Percentiles rank a stretch among this genome's conserved stretches.
Conservation (phyloP, 768 basidiomycete genomes). For the Chalciporus piperatus region DNA sequence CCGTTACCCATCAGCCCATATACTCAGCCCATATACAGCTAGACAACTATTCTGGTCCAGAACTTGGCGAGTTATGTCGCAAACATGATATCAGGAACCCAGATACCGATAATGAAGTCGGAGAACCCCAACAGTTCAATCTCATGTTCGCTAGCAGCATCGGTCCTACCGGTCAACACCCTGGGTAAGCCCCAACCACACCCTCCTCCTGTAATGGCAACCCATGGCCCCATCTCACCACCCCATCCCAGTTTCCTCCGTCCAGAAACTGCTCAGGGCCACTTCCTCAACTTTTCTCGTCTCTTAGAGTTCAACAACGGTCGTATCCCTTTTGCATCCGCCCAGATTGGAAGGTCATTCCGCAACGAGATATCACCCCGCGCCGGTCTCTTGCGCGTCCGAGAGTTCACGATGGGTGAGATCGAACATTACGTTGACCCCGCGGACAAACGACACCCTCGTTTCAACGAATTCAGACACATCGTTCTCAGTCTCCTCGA, state of each 20-base stretch:
- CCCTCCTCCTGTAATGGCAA: too few species aligned
- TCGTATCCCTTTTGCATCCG: conserved; percentile 93
- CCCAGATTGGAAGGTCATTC: conserved; percentile 94
- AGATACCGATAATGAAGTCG: conserved; percentile 88
- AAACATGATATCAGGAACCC: conserved; percentile 83
- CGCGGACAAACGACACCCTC: conserved; percentile 78
- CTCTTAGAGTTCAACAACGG: conserved; percentile 98
- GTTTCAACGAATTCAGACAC: conserved; percentile 80
- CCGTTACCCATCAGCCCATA: background rate
- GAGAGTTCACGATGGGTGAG: conserved; percentile 99
- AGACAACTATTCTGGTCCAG: conserved; percentile 89
- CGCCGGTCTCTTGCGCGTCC: conserved; percentile 92
- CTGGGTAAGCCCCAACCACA: conserved; percentile 35
- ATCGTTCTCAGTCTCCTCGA: conserved; percentile 76
- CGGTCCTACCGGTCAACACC: conserved; percentile 95
- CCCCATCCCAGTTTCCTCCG: conserved; percentile 64
- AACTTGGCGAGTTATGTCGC: conserved; percentile 83
- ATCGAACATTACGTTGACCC: conserved; percentile 99
- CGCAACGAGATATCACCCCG: conserved; percentile 98
- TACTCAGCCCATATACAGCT: conserved; percentile 14
- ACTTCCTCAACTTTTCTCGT: conserved; percentile 97
- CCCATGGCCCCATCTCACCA: too few species aligned
- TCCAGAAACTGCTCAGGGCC: conserved; percentile 97
- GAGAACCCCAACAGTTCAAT: conserved; percentile 94
- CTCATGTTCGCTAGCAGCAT: conserved; percentile 98